phyloP scores from a whole-genome alignment of 2,329 filamentous ascomycete genomes.

The Ilyonectria mors-panacis region DNA sequence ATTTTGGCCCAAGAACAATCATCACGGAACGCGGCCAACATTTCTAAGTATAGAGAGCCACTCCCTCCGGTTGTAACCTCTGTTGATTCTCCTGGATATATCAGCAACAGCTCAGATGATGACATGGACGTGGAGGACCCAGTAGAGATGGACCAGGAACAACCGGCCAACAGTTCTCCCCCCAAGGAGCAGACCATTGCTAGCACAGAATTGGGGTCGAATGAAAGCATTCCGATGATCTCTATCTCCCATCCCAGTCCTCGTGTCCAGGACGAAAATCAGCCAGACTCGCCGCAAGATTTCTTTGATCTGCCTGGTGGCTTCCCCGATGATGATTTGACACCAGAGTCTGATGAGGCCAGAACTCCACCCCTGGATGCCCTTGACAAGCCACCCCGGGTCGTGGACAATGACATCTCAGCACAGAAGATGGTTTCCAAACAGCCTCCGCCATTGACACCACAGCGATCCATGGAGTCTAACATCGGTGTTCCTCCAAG shows the following conservation, averaged over 20 bases:
- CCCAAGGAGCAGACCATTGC: conserved; percentile 19
- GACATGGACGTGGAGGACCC: conserved; percentile 39
- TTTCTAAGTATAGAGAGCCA: conserved; percentile 73
- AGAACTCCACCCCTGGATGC: conserved; percentile 18
- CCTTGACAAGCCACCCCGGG: conserved; percentile 5
- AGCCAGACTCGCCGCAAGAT: conserved; percentile 47
- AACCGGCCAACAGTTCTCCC: neutral
- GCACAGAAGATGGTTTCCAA: neutral
- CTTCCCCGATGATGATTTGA: conserved; percentile 64
- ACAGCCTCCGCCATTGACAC: conserved; percentile 23
- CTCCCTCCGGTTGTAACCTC: conserved; percentile 80
- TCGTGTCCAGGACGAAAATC: conserved; percentile 39
- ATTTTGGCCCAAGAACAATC: conserved; percentile 69
- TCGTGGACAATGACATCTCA: neutral
- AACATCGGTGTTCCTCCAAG: conserved; percentile 27
- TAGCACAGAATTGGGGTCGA: conserved; percentile 15
- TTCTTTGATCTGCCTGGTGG: conserved; percentile 71
- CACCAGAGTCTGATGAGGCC: conserved; percentile 9
- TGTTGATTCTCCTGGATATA: conserved; percentile 75
- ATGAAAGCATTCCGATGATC: conserved; percentile 58
- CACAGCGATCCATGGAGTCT: conserved; percentile 41
- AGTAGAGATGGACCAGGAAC: neutral
- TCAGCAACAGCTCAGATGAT: conserved; percentile 68
- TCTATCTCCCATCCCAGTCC: conserved; percentile 63
- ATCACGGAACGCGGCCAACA: conserved; percentile 69